Percentiles rank a stretch among this genome's conserved stretches.
These are phyloP conservation scores for Magnolia changhungtana DNA, from an alignment of 164 flowering plant genomes.

Conservation along the genomic window DNA sequence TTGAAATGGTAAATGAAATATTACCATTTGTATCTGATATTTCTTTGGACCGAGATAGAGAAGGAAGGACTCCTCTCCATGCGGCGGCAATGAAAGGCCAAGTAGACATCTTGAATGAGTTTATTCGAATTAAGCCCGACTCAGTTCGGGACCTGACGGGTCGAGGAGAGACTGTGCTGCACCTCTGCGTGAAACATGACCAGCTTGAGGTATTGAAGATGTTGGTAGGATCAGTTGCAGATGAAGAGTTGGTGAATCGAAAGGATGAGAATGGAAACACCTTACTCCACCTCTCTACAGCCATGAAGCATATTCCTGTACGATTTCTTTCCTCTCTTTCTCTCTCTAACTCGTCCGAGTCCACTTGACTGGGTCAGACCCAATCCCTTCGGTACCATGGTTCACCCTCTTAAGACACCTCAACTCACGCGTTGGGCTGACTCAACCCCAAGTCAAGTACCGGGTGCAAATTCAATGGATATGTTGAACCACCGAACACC, in stretches of 20 bases:
- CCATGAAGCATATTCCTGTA: conserved; percentile 26
- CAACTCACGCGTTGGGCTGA: background rate
- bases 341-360: background rate
- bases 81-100: conserved; percentile 31
- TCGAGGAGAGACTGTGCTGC: conserved; percentile 28
- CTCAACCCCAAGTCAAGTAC: background rate
- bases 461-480: too few relatives aligned
- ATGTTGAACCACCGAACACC: too few relatives aligned
- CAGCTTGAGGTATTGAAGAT: conserved; percentile 18
- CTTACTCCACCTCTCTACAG: conserved; percentile 28
- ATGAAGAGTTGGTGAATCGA: conserved; percentile 16
- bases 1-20: conserved; percentile 15
- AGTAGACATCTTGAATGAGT: conserved; percentile 17
- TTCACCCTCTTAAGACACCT: background rate
- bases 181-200: conserved; percentile 22
- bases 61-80: conserved; percentile 30
- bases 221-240: conserved; percentile 13
- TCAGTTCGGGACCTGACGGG: conserved; percentile 9
- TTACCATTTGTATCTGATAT: background rate
- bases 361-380: background rate
- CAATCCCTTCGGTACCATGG: background rate
- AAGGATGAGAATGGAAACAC: conserved; percentile 29
- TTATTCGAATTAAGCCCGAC: conserved; percentile 9
- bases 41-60: conserved; percentile 10
- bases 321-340: background rate